Conservation (phyloP, 805 yeast species). For the Wickerhamomyces pijperi region DNA sequence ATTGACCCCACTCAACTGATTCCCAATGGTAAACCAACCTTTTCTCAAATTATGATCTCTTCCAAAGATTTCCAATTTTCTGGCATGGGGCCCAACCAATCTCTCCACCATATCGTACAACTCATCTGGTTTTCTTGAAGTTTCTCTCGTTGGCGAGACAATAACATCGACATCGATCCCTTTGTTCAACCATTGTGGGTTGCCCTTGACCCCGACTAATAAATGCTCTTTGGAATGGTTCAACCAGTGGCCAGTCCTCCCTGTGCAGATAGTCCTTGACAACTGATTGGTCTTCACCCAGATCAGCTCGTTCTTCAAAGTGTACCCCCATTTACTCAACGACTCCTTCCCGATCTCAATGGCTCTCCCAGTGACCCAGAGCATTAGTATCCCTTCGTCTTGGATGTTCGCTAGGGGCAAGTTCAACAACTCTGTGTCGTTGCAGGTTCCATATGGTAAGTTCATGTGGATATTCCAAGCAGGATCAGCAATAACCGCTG, state of each 20-base stretch:
- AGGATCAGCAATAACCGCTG: conserved; percentile 82
- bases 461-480: conserved; percentile 97
- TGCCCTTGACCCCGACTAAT: conserved; percentile 75
- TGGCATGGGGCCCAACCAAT: conserved; percentile 61
- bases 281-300: conserved; percentile 91
- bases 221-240: conserved; percentile 91
- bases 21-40: conserved; percentile 88
- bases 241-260: conserved; percentile 95
- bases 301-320: conserved; percentile 64
- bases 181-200: conserved; percentile 58
- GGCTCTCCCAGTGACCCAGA: conserved; percentile 96
- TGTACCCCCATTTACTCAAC: conserved; percentile 73
- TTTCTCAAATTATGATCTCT: conserved; percentile 75
- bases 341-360: conserved; percentile 80
- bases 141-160: conserved; percentile 78
- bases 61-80: conserved; percentile 86
- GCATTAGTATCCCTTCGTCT: conserved; percentile 69
- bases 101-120: conserved; percentile 78
- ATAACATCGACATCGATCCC: conserved; percentile 65
- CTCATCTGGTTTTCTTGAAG: conserved; percentile 88
- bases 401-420: conserved; percentile 62
- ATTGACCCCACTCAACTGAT: conserved; percentile 53
- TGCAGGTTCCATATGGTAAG: conserved; percentile 64
- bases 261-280: conserved; percentile 83
- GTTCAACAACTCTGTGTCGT: conserved; percentile 60